Percentiles rank a stretch among this genome's conserved stretches.
Evolutionary conservation across 2,329 filamentous ascomycete species (phyloP).

Genomic region (Fusarium globosum): DNA sequence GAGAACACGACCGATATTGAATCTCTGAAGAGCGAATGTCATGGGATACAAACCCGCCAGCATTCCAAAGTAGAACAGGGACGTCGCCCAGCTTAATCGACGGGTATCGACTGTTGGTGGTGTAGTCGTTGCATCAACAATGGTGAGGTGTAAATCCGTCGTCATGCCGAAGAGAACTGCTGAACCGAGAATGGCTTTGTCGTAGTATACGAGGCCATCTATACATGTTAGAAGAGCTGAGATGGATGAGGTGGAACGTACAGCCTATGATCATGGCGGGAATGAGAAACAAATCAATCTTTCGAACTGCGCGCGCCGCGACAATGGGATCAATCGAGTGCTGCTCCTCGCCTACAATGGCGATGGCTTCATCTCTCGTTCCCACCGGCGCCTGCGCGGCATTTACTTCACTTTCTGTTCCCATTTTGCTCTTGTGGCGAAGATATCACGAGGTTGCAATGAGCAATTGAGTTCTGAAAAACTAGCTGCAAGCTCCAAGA

Average conservation of each 20-base stretch:
- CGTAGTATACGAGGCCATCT: conserved; percentile 58
- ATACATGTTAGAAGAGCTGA: conserved; percentile 34
- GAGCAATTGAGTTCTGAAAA: not conserved
- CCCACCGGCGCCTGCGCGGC: conserved; percentile 17
- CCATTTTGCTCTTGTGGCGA: conserved; percentile 19
- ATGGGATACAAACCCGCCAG: conserved; percentile 79
- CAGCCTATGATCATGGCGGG: conserved; percentile 72
- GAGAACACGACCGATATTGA: conserved; percentile 72
- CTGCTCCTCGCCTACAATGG: conserved; percentile 67
- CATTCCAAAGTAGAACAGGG: conserved; percentile 85
- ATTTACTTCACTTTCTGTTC: conserved; percentile 9
- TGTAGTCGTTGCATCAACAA: conserved; percentile 55
- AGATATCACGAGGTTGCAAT: conserved; percentile 4
- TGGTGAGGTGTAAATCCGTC: conserved; percentile 69
- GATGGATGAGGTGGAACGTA: conserved; percentile 31
- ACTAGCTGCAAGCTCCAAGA: not conserved
- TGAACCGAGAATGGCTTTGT: conserved; percentile 77
- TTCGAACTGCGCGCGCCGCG: conserved; percentile 68
- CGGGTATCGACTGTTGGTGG: conserved; percentile 72
- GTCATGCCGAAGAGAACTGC: conserved; percentile 83
- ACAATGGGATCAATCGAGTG: conserved; percentile 65
- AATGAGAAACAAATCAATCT: conserved; percentile 75
- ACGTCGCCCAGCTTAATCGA: conserved; percentile 80
- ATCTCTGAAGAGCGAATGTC: conserved; percentile 76
- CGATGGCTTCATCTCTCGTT: conserved; percentile 53